A percentile compares a stretch with the other conserved stretches of the same genome.
These are phyloP conservation scores for Gaultheria prostrata DNA, from an alignment of 148 eudicot species.

Conservation along the genomic window DNA sequence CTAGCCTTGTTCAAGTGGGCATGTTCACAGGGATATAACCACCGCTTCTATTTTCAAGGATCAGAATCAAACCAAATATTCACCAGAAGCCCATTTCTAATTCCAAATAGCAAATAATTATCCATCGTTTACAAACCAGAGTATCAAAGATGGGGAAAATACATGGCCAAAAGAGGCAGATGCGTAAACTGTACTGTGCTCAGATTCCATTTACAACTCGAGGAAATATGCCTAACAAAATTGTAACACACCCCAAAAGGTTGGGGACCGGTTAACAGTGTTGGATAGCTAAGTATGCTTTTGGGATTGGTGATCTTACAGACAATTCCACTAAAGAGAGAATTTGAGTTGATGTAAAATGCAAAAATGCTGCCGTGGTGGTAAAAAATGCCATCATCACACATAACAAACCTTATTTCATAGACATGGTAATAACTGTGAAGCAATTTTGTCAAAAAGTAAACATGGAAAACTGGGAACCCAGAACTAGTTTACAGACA, in stretches of 20 bases:
- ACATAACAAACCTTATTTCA: conserved; percentile 2
- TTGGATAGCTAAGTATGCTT: background rate
- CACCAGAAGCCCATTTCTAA: conserved; percentile 9
- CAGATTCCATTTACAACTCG: background rate
- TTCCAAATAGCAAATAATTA: background rate
- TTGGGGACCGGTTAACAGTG: background rate
- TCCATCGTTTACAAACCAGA: background rate
- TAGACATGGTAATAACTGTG: background rate
- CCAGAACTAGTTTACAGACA: background rate
- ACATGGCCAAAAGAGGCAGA: background rate
- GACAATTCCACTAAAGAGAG: background rate
- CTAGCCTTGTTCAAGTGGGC: background rate
- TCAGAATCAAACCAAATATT: too few relatives aligned
- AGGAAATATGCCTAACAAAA: background rate
- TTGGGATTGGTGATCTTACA: background rate
- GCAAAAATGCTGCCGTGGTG: background rate
- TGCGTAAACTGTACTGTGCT: background rate
- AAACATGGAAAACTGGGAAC: background rate
- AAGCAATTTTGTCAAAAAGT: background rate
- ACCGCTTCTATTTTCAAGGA: background rate
- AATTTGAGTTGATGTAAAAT: background rate
- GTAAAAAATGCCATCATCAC: background rate
- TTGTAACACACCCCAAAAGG: background rate
- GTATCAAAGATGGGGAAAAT: background rate
- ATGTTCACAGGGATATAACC: background rate